Evolutionary conservation across 768 basidiomycete genomes (phyloP).

Genomic region (Gloeostereum incarnatum): DNA sequence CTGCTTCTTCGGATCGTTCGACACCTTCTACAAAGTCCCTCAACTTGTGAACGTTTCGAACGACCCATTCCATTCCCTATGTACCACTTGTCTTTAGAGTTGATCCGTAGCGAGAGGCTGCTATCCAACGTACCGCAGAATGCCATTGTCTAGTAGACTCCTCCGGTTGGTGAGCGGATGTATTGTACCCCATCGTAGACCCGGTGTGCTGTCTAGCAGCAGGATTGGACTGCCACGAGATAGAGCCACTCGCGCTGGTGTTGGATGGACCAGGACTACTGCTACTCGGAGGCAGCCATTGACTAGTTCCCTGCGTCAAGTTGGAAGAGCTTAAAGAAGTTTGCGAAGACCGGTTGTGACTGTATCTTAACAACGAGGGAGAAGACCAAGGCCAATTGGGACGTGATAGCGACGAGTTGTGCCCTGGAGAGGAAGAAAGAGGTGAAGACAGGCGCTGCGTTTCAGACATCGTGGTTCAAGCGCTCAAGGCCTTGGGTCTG

Average conservation of each 20-base stretch:
- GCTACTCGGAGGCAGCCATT: conserved; percentile 3
- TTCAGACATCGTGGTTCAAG: conserved; percentile 37
- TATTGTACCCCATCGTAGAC: conserved; percentile 15
- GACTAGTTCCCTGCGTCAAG: neutral
- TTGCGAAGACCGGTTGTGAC: conserved; percentile 14
- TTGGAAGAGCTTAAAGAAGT: conserved; percentile 15
- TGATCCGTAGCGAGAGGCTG: conserved; percentile 1
- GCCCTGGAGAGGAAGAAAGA: conserved; percentile 34
- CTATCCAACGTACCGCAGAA: conserved; percentile 36
- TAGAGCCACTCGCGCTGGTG: conserved; percentile 9
- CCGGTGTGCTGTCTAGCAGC: conserved; percentile 13
- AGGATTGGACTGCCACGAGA: conserved; percentile 13
- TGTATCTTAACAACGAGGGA: conserved; percentile 17
- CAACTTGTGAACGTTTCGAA: conserved; percentile 48
- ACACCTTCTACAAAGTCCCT: conserved; percentile 47
- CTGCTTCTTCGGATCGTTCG: conserved; percentile 15
- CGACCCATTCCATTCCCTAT: conserved; percentile 69
- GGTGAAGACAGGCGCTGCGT: conserved; percentile 26
- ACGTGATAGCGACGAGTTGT: conserved; percentile 36
- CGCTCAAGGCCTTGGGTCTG: no score
- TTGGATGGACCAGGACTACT: conserved; percentile 14
- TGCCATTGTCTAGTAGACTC: conserved; percentile 55
- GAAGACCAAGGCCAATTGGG: conserved; percentile 53
- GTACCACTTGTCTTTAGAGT: neutral
- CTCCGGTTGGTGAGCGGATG: conserved; percentile 17